A percentile compares a stretch with the other conserved stretches of the same genome.
Evolutionary conservation across 306 rosid species (phyloP).

Genomic region (Vigna nakashimae): DNA sequence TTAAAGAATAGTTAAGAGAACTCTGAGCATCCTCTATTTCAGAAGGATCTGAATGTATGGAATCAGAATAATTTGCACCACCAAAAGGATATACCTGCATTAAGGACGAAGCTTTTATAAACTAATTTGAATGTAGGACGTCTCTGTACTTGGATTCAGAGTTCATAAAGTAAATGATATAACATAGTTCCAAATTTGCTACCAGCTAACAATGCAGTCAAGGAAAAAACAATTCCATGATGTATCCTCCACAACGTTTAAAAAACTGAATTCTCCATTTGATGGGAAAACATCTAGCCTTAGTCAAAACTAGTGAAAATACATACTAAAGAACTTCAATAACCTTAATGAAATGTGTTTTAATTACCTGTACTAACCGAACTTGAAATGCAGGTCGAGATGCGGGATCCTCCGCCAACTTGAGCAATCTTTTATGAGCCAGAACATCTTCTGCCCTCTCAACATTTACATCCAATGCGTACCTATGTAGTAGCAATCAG

Average conservation of each 20-base stretch:
- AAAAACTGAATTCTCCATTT: conserved; percentile 13
- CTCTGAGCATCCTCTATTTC: conserved; percentile 96
- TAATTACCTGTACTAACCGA: conserved; percentile 84
- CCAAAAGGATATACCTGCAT: conserved; percentile 82
- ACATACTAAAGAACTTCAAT: conserved; percentile 4
- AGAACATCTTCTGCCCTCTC: conserved; percentile 99
- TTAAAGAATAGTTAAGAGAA: conserved; percentile 63
- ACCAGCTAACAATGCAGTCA: conserved; percentile 25
- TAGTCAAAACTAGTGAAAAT: neutral
- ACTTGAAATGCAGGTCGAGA: conserved; percentile 86
- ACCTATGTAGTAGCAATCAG: conserved; percentile 64
- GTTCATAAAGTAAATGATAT: conserved; percentile 36
- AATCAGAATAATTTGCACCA: conserved; percentile 59
- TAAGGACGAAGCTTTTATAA: conserved; percentile 36
- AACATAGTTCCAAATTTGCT: conserved; percentile 26
- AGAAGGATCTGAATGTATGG: conserved; percentile 71
- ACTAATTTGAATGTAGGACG: conserved; percentile 11
- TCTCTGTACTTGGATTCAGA: conserved; percentile 14
- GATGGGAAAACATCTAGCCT: neutral
- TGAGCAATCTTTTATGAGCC: conserved; percentile 79
- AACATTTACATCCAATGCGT: conserved; percentile 97
- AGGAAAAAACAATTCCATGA: neutral
- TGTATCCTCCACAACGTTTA: conserved; percentile 9
- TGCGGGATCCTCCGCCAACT: conserved; percentile 80
- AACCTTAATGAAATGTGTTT: neutral